These are phyloP conservation scores for Cyclospora cayetanensis DNA, from an alignment of 169 alveolate genomes.

Conservation along the genomic window DNA sequence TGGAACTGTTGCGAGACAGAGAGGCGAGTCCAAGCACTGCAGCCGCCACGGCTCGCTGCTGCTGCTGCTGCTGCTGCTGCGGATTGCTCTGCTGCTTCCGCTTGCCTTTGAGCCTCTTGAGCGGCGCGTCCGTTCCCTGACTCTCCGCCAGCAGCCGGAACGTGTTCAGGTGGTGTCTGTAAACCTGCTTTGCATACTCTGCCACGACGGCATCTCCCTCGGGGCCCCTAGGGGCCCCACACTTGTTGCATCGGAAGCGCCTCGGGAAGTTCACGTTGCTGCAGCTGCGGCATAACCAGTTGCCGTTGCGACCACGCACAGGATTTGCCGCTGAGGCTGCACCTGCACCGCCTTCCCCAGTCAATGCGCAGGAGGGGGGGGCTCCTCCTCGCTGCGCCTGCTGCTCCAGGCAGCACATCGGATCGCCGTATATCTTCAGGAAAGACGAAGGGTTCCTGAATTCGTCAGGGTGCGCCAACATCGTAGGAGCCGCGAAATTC, in stretches of 20 bases:
- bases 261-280: slow-evolving; percentile 82
- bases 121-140: slow-evolving; percentile 53
- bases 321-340: slow-evolving; percentile 70
- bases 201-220: slow-evolving; percentile 81
- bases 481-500: slow-evolving; percentile 69
- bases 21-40: not conserved
- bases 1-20: not conserved
- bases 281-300: slow-evolving; percentile 82
- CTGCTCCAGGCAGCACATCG: slow-evolving; percentile 74
- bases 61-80: slow-evolving; percentile 52
- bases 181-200: slow-evolving; percentile 81
- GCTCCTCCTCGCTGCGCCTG: slow-evolving; percentile 20
- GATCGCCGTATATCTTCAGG: slow-evolving; percentile 84
- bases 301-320: slow-evolving; percentile 79
- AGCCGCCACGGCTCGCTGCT: not conserved
- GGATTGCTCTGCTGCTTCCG: slow-evolving; percentile 1
- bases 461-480: slow-evolving; percentile 77
- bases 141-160: slow-evolving; percentile 64
- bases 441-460: slow-evolving; percentile 78
- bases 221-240: slow-evolving; percentile 77
- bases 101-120: slow-evolving; percentile 56
- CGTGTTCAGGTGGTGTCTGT: slow-evolving; percentile 76
- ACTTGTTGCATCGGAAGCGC: slow-evolving; percentile 82
- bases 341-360: not conserved
- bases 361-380: not conserved